Evolutionary conservation across 768 basidiomycete species (phyloP), one percentile per base, ranked within the genome.

Genomic region (Mycena leptocephala): DNA sequence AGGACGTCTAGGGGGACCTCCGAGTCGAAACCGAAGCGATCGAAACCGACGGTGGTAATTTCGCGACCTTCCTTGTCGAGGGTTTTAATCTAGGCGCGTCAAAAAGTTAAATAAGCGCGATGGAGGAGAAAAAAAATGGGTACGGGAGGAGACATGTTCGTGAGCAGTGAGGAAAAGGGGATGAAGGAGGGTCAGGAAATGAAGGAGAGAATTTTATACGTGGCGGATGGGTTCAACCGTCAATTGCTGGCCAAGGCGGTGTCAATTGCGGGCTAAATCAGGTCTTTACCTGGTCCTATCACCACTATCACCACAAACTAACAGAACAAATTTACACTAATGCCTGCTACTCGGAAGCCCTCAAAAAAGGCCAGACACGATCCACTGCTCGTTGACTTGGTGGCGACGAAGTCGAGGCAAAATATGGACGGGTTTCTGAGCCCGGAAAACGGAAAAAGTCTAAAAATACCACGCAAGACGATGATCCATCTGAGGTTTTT

Each of bases 1-100:
- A 98, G 92, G 78, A 91, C 87, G 77, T 96, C 94, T 80, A 97
- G 85, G 73, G 94, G 83, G 76, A 97, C 95, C 80, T 94, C 92
- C 80, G 94, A 94, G 86, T 98, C 94, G 85, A 99, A 97, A 10
- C 96, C 97, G 79, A 98, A 98, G 70, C 94, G 92, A 76, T 94
- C 85, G 82, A 94, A 92, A 58, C 97, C 97, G 55, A 99, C 97
- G 26, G 92, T 88, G 69, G 88, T 91, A 80, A 97, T 96, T 81
- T 93, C 93, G 11, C 89, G 77, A 62, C 95, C 96, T 74, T 92
- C 89, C 86, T 94, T 95, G 84, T 95, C 96, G 75, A 95, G 84
- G 39, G 91, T 92, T 70, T 84, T 89, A 70, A 91, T 91, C 93
- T 95, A 80, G 30, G 22, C 74, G 72, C 39, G 69, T 53, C 66